These are phyloP conservation scores for Colletotrichum caudatum DNA, from an alignment of 2,329 filamentous ascomycete genomes.

Conservation along the genomic window DNA sequence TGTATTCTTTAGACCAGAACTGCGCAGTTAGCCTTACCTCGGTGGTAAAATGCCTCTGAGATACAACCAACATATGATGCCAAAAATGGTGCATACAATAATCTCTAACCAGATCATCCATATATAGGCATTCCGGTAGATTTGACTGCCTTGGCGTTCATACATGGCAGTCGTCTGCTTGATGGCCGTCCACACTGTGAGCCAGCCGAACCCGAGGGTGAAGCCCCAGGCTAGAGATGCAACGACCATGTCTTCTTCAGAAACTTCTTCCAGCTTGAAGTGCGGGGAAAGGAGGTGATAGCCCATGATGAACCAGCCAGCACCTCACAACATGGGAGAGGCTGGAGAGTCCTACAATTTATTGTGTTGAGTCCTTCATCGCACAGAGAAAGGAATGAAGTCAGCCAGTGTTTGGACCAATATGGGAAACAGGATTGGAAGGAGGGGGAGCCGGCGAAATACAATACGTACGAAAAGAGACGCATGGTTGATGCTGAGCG, in stretches of 20 bases:
- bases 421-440: neutral
- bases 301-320: constrained; percentile 34
- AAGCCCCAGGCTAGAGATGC: constrained; percentile 54
- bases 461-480: constrained; percentile 6
- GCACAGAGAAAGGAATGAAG: neutral
- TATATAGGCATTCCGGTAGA: constrained; percentile 56
- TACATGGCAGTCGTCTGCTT: constrained; percentile 52
- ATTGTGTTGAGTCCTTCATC: constrained; percentile 18
- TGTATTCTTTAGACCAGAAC: neutral
- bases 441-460: neutral
- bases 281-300: constrained; percentile 41
- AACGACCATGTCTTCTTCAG: constrained; percentile 45
- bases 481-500: constrained; percentile 3
- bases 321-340: constrained; percentile 28
- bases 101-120: constrained; percentile 63
- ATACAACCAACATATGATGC: constrained; percentile 50
- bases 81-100: constrained; percentile 56
- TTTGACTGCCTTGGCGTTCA: constrained; percentile 48
- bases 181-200: constrained; percentile 53
- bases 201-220: constrained; percentile 56
- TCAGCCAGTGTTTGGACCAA: neutral
- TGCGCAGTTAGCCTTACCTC: constrained; percentile 8
- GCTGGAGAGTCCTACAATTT: constrained; percentile 18
- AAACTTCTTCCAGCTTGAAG: constrained; percentile 43
- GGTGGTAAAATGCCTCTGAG: constrained; percentile 42